These are phyloP conservation scores for Candida loeiensis DNA, from an alignment of 805 yeast genomes.

Conservation along the genomic window DNA sequence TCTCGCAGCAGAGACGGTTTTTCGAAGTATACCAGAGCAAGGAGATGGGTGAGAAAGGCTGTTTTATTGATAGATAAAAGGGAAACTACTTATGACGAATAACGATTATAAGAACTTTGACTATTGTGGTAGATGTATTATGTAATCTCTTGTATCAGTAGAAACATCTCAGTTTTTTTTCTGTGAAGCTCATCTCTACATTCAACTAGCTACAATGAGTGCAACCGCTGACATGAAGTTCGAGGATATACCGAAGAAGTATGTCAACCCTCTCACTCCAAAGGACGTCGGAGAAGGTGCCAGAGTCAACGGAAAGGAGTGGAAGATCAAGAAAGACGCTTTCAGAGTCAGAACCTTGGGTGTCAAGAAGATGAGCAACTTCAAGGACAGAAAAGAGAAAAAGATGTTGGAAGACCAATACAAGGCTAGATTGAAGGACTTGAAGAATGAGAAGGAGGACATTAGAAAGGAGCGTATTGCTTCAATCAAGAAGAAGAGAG, in stretches of 20 bases:
- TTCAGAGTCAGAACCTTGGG: conserved; percentile 63
- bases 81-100: conserved; percentile 7
- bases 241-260: conserved; percentile 34
- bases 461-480: conserved; percentile 52
- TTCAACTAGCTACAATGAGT: conserved; percentile 23
- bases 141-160: background rate
- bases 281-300: conserved; percentile 44
- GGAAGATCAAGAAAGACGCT: conserved; percentile 69
- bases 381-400: conserved; percentile 66
- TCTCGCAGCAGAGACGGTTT: conserved; percentile 43
- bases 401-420: conserved; percentile 61
- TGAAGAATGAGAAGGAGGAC: conserved; percentile 75
- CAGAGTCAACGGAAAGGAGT: conserved; percentile 62
- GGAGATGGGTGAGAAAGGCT: conserved; percentile 52
- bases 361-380: conserved; percentile 46
- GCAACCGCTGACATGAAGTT: conserved; percentile 25
- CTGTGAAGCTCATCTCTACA: conserved; percentile 5
- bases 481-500: conserved; percentile 67
- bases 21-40: conserved; percentile 47
- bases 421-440: conserved; percentile 64
- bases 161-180: conserved; percentile 4
- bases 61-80: conserved; percentile 22
- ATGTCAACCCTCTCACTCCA: conserved; percentile 30
- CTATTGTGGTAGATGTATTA: no score
- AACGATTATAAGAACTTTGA: background rate